Conservation (phyloP, 116 monocot species). For the Cymodocea nodosa region DNA sequence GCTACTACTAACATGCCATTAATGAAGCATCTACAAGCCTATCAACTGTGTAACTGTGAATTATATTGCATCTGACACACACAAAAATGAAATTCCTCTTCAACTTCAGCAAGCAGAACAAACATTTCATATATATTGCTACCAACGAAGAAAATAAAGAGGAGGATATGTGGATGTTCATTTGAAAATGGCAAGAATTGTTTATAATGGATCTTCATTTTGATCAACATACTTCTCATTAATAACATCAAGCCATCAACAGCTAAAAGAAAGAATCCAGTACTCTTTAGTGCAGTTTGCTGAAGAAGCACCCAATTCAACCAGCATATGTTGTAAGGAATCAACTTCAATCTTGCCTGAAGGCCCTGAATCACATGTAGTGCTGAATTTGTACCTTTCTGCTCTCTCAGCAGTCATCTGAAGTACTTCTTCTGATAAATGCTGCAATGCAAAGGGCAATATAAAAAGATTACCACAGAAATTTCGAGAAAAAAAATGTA, state of each 20-base stretch:
- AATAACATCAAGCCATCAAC: background rate
- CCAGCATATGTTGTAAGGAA: conserved; percentile 36
- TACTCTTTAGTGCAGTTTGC: conserved; percentile 58
- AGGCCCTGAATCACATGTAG: conserved; percentile 4
- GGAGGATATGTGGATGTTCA: too few relatives aligned
- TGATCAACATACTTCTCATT: too few relatives aligned
- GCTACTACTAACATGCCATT: too few relatives aligned
- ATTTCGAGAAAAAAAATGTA: background rate
- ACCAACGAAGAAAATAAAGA: too few relatives aligned
- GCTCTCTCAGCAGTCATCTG: conserved; percentile 59
- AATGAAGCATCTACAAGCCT: too few relatives aligned
- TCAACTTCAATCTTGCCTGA: conserved; percentile 31
- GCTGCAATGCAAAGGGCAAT: background rate
- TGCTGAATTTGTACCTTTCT: conserved; percentile 36
- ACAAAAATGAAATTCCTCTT: too few relatives aligned
- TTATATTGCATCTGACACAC: too few relatives aligned
- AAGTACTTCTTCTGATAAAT: conserved; percentile 40
- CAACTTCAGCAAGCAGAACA: too few relatives aligned
- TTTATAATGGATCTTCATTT: too few relatives aligned
- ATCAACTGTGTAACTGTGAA: too few relatives aligned
- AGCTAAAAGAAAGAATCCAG: background rate
- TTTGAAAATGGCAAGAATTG: too few relatives aligned
- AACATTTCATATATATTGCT: too few relatives aligned
- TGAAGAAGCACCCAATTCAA: conserved; percentile 64
- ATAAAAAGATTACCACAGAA: background rate